Base-by-base conservation (phyloP, 345 rosid species). In the Aurinia saxatilis region DNA sequence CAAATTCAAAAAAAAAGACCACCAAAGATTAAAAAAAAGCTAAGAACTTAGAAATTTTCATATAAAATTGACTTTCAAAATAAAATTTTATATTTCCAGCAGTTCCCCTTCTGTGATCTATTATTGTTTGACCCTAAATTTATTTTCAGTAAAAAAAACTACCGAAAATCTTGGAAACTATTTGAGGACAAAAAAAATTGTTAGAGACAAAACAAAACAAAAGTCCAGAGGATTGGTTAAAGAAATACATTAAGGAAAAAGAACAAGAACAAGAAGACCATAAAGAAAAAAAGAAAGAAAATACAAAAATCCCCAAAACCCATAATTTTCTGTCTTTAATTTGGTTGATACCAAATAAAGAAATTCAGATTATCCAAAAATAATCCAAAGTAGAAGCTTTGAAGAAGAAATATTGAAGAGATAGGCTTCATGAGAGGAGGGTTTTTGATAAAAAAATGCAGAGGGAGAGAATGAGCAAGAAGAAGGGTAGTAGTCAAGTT, bases 391-490 rank as follows among this genome's bases (percentile, higher is more conserved):
- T 35, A 21, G 54, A 50, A 41, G 6, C 6, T 21, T 50, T 57
- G 41, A 21, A 33, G 38, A 16, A 8, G 6, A 25, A 57, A n/a
- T n/a, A n/a, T n/a, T n/a, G 3, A 13, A n/a, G 13, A 12, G n/a
- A 13, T 4, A 68, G 59, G 57, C 50, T 61, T 44, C 46, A 70
- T 63, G 70, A 4, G 30, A 56, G 52, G 30, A 56, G 52, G 39
- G 59, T 36, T 50, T 35, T 9, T 23, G 21, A 13, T 9, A 29
- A 63, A 31, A 51, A 53, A 42, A 64, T 71, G 75, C 75, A 64
- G 60, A 71, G 75, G 44, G 75, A 71, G 65, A 62, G 68, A 55
- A 55, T 70, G 74, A 70, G 44, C 74, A 70, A 63, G 51, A 70
- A 55, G 52, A 70, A 62, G 54, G 56, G 8, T 63, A 55, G 64